Conservation (phyloP, 805 yeast species). For the Candida boleticola region DNA sequence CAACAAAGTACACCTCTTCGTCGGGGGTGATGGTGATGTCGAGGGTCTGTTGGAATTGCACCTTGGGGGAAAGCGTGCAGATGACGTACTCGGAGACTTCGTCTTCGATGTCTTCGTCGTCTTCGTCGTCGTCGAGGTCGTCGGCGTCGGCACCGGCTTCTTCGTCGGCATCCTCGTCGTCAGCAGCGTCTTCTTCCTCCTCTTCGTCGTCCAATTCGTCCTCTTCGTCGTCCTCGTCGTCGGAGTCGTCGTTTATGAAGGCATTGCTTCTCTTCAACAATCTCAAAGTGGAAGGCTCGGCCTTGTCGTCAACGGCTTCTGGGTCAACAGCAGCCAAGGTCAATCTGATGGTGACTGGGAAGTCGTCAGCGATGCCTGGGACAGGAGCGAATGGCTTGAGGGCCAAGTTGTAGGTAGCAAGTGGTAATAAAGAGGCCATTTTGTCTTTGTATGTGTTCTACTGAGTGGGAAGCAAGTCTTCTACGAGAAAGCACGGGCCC, state of each 20-base stretch:
- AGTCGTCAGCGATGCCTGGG: slow-evolving; percentile 81
- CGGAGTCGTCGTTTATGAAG: slow-evolving; percentile 40
- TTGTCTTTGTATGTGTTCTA: slow-evolving; percentile 9
- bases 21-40: slow-evolving; percentile 89
- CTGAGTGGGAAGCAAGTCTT: no score
- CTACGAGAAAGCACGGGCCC: no score
- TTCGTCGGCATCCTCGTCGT: slow-evolving; percentile 42
- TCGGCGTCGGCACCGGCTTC: slow-evolving; percentile 50
- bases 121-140: slow-evolving; percentile 54
- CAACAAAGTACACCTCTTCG: slow-evolving; percentile 92
- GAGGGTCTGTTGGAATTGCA: slow-evolving; percentile 83
- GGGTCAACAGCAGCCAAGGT: slow-evolving; percentile 97
- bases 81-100: slow-evolving; percentile 82
- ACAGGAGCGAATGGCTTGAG: slow-evolving; percentile 84
- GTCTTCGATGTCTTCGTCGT: slow-evolving; percentile 62
- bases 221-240: slow-evolving; percentile 39
- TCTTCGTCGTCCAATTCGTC: slow-evolving; percentile 46
- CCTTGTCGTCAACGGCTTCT: slow-evolving; percentile 74
- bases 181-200: slow-evolving; percentile 38
- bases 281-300: slow-evolving; percentile 85
- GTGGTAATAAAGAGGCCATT: slow-evolving; percentile 76
- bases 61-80: slow-evolving; percentile 86
- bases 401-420: slow-evolving; percentile 83
- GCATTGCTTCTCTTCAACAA: slow-evolving; percentile 68
- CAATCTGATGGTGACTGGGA: slow-evolving; percentile 85